A percentile compares a stretch with the other conserved stretches of the same genome.
phyloP scores from a whole-genome alignment of 768 basidiomycete species.

The Grammothele lineata region DNA sequence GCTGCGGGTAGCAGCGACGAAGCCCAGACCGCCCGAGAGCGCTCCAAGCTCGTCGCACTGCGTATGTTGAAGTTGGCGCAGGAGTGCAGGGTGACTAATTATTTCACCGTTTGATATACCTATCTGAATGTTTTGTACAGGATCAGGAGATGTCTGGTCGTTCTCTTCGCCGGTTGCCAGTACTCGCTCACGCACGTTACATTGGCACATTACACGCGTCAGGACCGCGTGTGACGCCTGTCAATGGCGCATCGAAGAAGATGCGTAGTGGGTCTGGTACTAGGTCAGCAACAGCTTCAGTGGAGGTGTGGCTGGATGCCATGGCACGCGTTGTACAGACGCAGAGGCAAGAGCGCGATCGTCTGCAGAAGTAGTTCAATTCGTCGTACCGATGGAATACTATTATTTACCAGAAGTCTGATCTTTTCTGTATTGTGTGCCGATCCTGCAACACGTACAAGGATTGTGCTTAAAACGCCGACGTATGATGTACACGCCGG shows the following conservation, averaged over 20 bases:
- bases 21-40: constrained; percentile 36
- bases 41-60: constrained; percentile 49
- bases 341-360: constrained; percentile 49
- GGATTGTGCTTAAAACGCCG: no score
- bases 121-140: constrained; percentile 30
- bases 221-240: neutral
- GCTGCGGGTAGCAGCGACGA: neutral
- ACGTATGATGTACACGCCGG: no score
- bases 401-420: no score
- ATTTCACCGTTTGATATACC: neutral
- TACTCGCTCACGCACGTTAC: constrained; percentile 84
- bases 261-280: no score
- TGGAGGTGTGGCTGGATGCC: constrained; percentile 78
- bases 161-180: constrained; percentile 87
- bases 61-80: constrained; percentile 65
- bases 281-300: constrained; percentile 25
- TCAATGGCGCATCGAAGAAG: constrained; percentile 1
- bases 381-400: no score
- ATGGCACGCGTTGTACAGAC: constrained; percentile 74
- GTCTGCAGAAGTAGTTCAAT: constrained; percentile 34
- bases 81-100: constrained; percentile 66
- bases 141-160: constrained; percentile 87
- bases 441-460: no score
- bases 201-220: constrained; percentile 51
- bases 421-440: no score